A percentile compares a stretch with the other conserved stretches of the same genome.
phyloP scores from a whole-genome alignment of 1,284 basidiomycete genomes.

The Ganoderma meredithae region DNA sequence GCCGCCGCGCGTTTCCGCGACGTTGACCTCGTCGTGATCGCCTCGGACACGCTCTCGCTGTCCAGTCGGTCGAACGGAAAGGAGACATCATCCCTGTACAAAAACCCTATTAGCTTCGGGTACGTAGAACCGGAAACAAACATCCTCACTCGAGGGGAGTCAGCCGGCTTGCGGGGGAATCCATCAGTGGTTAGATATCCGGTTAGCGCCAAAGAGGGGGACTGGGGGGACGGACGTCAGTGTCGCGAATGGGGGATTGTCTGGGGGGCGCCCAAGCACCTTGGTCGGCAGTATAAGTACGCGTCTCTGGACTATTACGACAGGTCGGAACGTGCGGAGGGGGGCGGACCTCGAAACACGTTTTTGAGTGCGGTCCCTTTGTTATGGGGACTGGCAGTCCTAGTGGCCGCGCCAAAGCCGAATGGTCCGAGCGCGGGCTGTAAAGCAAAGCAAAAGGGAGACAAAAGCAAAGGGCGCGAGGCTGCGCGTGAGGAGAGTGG shows the following conservation, averaged over 20 bases:
- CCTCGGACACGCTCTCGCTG: neutral
- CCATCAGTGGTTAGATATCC: conserved; percentile 10
- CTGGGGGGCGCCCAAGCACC: neutral
- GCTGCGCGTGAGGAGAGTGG: neutral
- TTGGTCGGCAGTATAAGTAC: neutral
- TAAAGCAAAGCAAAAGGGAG: neutral
- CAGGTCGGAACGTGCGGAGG: neutral
- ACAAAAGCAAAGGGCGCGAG: neutral
- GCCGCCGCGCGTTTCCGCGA: conserved; percentile 4
- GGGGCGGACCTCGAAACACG: conserved; percentile 14
- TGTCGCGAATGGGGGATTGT: conserved; percentile 2
- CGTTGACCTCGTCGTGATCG: conserved; percentile 1
- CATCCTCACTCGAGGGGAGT: conserved; percentile 10
- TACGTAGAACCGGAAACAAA: neutral
- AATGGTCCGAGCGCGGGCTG: conserved; percentile 4
- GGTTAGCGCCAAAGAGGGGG: neutral
- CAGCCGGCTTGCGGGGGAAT: conserved; percentile 7
- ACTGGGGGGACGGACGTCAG: neutral
- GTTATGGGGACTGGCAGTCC: conserved; percentile 6
- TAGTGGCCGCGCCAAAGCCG: neutral
- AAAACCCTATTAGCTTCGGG: neutral
- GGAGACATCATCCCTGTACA: neutral
- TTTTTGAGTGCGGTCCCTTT: conserved; percentile 11
- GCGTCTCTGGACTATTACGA: neutral
- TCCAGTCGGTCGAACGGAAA: conserved; percentile 1